phyloP scores from a whole-genome alignment of 2,329 filamentous ascomycete species.

The Balansia obtecta region DNA sequence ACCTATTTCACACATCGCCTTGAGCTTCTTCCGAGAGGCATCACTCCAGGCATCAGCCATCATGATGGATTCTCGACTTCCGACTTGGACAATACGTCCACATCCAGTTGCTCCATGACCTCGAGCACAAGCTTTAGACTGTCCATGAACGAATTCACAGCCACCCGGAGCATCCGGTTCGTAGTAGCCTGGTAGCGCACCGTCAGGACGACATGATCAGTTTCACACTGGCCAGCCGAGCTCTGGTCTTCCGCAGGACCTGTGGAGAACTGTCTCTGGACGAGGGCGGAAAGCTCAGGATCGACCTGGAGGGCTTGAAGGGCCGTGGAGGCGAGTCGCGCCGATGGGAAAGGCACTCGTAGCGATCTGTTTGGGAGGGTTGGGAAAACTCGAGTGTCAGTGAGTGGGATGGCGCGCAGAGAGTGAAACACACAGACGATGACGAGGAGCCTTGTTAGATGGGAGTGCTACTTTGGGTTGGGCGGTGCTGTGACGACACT shows the following conservation, averaged over 20 bases:
- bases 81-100: constrained; percentile 52
- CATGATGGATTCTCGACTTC: constrained; percentile 7
- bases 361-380: constrained; percentile 42
- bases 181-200: constrained; percentile 79
- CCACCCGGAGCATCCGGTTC: constrained; percentile 91
- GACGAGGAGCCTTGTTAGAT: too few relatives aligned
- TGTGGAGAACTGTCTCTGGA: constrained; percentile 58
- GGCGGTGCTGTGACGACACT: not conserved
- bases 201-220: constrained; percentile 40
- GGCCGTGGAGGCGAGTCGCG: constrained; percentile 65
- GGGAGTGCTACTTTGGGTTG: not conserved
- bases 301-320: constrained; percentile 71
- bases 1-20: too few relatives aligned
- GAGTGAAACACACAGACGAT: too few relatives aligned
- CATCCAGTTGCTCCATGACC: constrained; percentile 83
- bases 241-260: constrained; percentile 15
- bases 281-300: constrained; percentile 75
- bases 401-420: too few relatives aligned
- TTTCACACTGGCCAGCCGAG: constrained; percentile 1
- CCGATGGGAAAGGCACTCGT: constrained; percentile 67
- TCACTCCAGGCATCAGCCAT: not conserved
- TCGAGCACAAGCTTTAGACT: constrained; percentile 72
- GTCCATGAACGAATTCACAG: constrained; percentile 94
- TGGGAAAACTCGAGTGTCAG: too few relatives aligned
- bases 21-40: not conserved